Base-by-base conservation (phyloP, 2,329 filamentous ascomycete genomes). In the Trichoderma koningiopsis region DNA sequence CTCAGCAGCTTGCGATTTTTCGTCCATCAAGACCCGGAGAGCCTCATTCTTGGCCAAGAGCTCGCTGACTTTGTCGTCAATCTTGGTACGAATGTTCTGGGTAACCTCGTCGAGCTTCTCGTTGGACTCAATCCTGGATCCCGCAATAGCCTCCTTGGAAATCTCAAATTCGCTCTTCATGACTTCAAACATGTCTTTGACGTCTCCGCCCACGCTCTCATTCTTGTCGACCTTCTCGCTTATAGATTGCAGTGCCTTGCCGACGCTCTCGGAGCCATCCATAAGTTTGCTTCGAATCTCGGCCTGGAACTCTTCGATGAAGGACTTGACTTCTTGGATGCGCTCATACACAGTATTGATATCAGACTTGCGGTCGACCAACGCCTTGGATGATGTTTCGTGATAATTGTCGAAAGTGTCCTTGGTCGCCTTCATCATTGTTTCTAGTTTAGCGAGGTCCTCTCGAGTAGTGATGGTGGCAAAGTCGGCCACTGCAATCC, bases 101-200 rank as follows among this genome's bases (percentile, higher is more conserved):
- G 86, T 85, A 0, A 85, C 84, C 70, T 86, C 81, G 72, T 88
- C 85, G 35, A 91, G 89, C 77, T 93, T 94, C 75, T 94, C 91
- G 71, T 97, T 92, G 3, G 90, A 87, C 71, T 97, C 93, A n/a
- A 93, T 84, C 81, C 95, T 96, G 64, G 90, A 87, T 7, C 91
- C 91, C 68, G 92, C 91, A 29, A 96, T 86, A n/a, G 92, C 89
- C 19, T 90, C 89, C 73, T 93, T 91, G 13, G 92, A 91, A 72
- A 94, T 92, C 75, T 97, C 94, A 70, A 98, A 97, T 77, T 97
- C 94, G 1, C 87, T 83, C 78, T 92, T 94, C 80, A 98, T 89
- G 2, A 89, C 88, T 67, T 92, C 90, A 52, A 89, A 88, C 78
- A 94, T 86, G 68, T 91, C 90, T 74, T 90, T 90, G 65, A 94